Evolutionary conservation across 1,284 basidiomycete species (phyloP).

Genomic region (Chalciporus sp.): DNA sequence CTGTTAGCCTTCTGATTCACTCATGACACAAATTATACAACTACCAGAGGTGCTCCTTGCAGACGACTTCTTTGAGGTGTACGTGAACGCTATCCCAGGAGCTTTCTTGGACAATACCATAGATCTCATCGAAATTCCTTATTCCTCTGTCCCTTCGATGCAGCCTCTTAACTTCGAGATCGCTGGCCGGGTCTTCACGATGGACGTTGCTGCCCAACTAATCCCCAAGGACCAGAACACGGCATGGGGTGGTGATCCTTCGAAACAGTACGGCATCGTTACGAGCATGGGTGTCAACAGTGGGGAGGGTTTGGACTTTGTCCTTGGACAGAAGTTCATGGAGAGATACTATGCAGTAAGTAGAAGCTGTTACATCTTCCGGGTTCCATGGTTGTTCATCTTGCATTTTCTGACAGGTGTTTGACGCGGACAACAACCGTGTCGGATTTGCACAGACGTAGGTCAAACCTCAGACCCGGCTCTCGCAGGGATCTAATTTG

Average conservation of each 20-base stretch:
- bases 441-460: slow-evolving; percentile 33
- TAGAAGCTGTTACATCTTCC: not conserved
- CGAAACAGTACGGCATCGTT: slow-evolving; percentile 24
- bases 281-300: slow-evolving; percentile 10
- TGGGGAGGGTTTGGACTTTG: slow-evolving; percentile 24
- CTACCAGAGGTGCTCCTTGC: slow-evolving; percentile 25
- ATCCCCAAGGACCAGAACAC: slow-evolving; percentile 24
- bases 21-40: not conserved
- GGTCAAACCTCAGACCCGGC: not conserved
- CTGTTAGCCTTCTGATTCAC: not conserved
- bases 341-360: slow-evolving; percentile 32
- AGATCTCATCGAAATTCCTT: slow-evolving; percentile 23
- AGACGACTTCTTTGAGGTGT: slow-evolving; percentile 20
- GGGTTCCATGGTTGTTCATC: not conserved
- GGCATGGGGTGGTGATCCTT: slow-evolving; percentile 14
- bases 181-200: slow-evolving; percentile 8
- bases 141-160: slow-evolving; percentile 21
- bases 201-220: slow-evolving; percentile 30
- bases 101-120: slow-evolving; percentile 10
- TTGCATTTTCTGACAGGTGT: slow-evolving; percentile 18
- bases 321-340: slow-evolving; percentile 32
- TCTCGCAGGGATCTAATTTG: not conserved
- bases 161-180: slow-evolving; percentile 24
- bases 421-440: slow-evolving; percentile 21
- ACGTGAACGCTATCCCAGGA: slow-evolving; percentile 23